These are phyloP conservation scores for Castanopsis chinensis DNA, from an alignment of 306 rosid species.

Conservation along the genomic window DNA sequence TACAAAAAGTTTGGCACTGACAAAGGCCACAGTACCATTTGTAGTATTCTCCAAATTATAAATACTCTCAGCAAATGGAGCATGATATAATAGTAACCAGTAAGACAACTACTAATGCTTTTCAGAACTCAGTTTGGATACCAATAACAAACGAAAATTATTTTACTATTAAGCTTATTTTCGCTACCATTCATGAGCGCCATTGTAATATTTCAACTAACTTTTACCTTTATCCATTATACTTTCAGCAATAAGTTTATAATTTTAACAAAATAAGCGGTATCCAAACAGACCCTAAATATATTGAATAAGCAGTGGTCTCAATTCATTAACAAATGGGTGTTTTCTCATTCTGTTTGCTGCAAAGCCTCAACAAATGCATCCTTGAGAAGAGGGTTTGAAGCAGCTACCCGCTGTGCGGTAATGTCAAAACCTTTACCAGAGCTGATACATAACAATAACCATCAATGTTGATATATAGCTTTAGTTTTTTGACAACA, in stretches of 20 bases:
- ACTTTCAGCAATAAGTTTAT: too few species aligned
- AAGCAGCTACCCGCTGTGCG: slow-evolving; percentile 83
- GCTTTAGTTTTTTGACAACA: not conserved
- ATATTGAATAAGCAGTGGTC: not conserved
- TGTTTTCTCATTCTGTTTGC: slow-evolving; percentile 47
- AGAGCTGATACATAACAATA: slow-evolving; percentile 56
- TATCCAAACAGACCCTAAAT: not conserved
- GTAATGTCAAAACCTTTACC: slow-evolving; percentile 87
- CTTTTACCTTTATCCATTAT: too few species aligned
- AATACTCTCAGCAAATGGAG: not conserved
- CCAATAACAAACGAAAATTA: too few species aligned
- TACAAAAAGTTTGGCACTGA: slow-evolving; percentile 15
- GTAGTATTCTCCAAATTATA: not conserved
- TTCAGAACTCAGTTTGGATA: slow-evolving; percentile 3
- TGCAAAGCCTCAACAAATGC: slow-evolving; percentile 62
- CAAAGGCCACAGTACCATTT: slow-evolving; percentile 4
- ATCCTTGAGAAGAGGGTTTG: slow-evolving; percentile 75
- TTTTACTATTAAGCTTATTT: too few species aligned
- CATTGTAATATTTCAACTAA: too few species aligned
- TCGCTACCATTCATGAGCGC: too few species aligned
- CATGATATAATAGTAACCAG: not conserved
- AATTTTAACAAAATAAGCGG: too few species aligned
- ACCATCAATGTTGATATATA: slow-evolving; percentile 21
- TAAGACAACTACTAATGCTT: slow-evolving; percentile 13
- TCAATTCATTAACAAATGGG: slow-evolving; percentile 11